Base-by-base conservation (phyloP, 2,329 filamentous ascomycete genomes). In the Botrytis medusae region DNA sequence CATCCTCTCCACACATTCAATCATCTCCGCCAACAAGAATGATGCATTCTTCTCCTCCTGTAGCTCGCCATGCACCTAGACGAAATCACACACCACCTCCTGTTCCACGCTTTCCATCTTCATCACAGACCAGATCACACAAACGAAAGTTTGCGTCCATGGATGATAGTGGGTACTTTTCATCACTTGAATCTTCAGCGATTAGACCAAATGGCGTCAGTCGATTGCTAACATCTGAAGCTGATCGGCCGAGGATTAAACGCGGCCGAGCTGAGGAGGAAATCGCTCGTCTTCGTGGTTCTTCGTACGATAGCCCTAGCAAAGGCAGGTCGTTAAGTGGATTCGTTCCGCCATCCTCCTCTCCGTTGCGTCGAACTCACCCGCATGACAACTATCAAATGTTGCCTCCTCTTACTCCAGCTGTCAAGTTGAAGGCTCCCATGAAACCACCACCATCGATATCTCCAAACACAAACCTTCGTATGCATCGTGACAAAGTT, bases 121-220 rank as follows among this genome's bases (percentile, higher is more conserved):
- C 91, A 32, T 92, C 92, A n/a, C 87, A 87, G 61, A 84, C 86
- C 69, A 90, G 79, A 63, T 88, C 90, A 57, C 90, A 91, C 77
- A 93, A 93, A 83, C 91, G 92, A 77, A 95, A 94, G 82, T 89
- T 92, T 79, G 88, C 89, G 44, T 91, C 92, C 20, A 91, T 97
- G 85, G 93, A 93, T 79, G 96, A 99, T 82, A 98, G 95, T 81
- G 96, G 96, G 59, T 99, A 98, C 83, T 97, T 97, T 81, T 98
- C 96, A 1, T 98, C 95, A 0, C 87, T 98, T 29, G 95, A 98
- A 78, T 98, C 96, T 4, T 98, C 96, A 0, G 94, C 88, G 22
- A 88, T 93, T 81, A 89, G 95, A 74, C 90, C 92, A 65, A 90
- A 91, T 76, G 88, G 89, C 76, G 86, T 88, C 74, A 85, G 72